Evolutionary conservation across 2,329 filamentous ascomycete species (phyloP), one percentile per base, ranked within the genome.

Genomic region (Coleophoma crateriformis): DNA sequence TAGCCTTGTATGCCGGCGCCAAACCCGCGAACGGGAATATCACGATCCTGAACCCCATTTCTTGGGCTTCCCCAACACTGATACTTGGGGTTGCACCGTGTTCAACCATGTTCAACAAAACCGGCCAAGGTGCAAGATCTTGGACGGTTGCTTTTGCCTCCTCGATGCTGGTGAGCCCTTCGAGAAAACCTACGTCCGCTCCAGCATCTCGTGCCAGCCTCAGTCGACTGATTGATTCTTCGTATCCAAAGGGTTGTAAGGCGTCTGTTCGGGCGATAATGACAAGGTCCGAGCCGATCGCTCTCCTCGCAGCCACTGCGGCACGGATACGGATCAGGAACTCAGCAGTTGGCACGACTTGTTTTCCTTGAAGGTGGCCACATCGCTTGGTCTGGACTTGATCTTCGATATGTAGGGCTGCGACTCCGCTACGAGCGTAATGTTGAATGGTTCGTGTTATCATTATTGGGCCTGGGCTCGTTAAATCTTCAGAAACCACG

Each of bases 181-280:
- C 81, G 4, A 83, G 70, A 52, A 84, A 77, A 0, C 72, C 74
- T 2, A 76, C 76, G 55, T 84, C 81, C 1, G 80, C 80, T 20
- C 81, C 79, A 13, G 73, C 75, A 3, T 70, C 69, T 1, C 73
- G 64, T 13, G 41, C 41, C n/a, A 27, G 7, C 19, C 67, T 67
- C 12, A 85, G 65, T 2, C 81, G 67, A 1, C 55, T 54, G 10
- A 82, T 62, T 2, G 78, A 75, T 56, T 77, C 78, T 7, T 79
- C 78, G 53, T 78, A 85, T 0, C 81, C 81, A 4, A 72, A 68
- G 0, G 70, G 67, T 52, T 82, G 78, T 2, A 82, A 64, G 1
- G 81, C 77, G 54, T 85, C 82, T 0, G 82, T 85, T 11, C 82
- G 71, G 0, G 81, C 81, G 50, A 86, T 84, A 48, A 86, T 71